Base-by-base conservation (phyloP, 2,329 filamentous ascomycete species). In the Claviceps maximensis region DNA sequence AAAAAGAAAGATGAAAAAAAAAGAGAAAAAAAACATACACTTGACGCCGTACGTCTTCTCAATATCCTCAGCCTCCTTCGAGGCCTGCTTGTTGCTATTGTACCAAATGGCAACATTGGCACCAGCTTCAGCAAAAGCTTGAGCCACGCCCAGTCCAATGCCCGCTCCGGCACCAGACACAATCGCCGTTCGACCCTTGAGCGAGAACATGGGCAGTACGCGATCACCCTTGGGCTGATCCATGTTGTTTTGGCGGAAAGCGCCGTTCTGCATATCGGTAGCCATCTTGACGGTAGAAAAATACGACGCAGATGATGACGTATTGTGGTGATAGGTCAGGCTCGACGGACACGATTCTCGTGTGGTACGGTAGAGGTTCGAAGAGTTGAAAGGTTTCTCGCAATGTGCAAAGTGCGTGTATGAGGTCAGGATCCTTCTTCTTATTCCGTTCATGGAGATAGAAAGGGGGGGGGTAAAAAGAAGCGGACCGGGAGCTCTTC, bases 71-170 rank as follows among this genome's bases (percentile, higher is more conserved):
- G 84, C 83, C 54, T 79, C 74, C 17, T 78, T 73, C 13, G 80
- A 63, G 13, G 83, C 82, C 59, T 82, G 78, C 61, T 78, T 76
- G 68, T 87, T 87, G 65, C 73, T 79, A 63, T 86, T 83, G 64
- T 86, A 87, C 80, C 81, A 86, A 50, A 87, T 79, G 29, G 82
- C 83, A 23, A 87, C 80, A 58, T 87, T 84, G 54, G 83, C 83
- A 49, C 84, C 84, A 17, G 83, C 81, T 63, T 88, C 84, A 17
- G 84, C 83, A 33, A 82, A 73, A 1, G 73, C 82, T 36, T 83
- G 71, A 15, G 82, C 83, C 29, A 86, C 75, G 5, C 75, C 74
- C 27, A 85, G 70, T 44, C 84, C 84, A 58, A 87, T 86, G 36
- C 84, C 84, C 27, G 77, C 77, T 21, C 75, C 82, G 13, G 81